Evolutionary conservation across 2,329 filamentous ascomycete genomes (phyloP), one percentile per base, ranked within the genome.

Genomic region (Scopulariopsis brevicaulis): DNA sequence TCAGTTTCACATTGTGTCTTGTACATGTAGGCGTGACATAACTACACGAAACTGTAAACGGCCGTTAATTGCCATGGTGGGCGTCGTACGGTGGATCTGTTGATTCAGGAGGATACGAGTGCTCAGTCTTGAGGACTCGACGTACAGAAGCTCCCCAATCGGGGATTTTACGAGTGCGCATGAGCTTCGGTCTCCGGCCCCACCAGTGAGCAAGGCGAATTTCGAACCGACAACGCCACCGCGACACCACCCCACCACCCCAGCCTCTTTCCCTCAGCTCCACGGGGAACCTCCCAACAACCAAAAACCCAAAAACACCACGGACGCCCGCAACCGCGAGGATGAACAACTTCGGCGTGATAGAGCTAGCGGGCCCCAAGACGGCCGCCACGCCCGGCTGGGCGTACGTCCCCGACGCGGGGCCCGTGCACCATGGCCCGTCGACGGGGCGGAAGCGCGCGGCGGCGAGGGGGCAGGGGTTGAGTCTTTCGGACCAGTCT

Each of bases 341-440:
- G 53, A 85, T 84, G 79, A 81, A 83, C 67, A 83, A 85, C 65
- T 86, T 87, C 64, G 87, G 89, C 65, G 90, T 97, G 65, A 85
- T 95, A 71, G 87, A 96, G 64, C 77, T 96, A 59, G 88, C 90
- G 40, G 84, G 83, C 66, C 76, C 84, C 32, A 84, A 83, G 61
- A 84, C 84, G 18, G 82, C 83, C 52, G 77, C 81, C 52, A 88
- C 90, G 1, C 91, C 93, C 1, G 93, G 93, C 66, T 97, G 91
- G 87, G 90, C 90, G 14, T 96, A 96, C 69, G 89, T 96, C 1
- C 85, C 91, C 34, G 90, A 96, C 67, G 80, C 70, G 50, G 78
- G 81, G 58, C 78, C 82, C 58, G 78, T 81, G 14, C 77, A 82
- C 11, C 78, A 80, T 63, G 69, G 74, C 55, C 69, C 76, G 56